These are phyloP conservation scores for Coemansia furcata DNA, from an alignment of 192 early-diverging fungal genomes.

Conservation along the genomic window DNA sequence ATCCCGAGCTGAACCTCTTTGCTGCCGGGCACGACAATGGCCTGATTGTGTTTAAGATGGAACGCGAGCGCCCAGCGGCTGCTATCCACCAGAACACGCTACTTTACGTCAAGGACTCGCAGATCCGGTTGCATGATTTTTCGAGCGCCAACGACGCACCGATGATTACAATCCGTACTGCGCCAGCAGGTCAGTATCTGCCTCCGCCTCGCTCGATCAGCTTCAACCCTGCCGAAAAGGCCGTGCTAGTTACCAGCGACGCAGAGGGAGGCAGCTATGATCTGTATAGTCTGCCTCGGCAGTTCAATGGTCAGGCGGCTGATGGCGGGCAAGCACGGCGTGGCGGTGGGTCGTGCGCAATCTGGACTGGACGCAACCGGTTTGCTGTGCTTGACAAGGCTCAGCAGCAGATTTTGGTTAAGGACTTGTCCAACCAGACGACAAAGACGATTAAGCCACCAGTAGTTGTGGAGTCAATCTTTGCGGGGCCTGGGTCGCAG, in stretches of 20 bases:
- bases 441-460: slow-evolving; percentile 89
- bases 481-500: slow-evolving; percentile 82
- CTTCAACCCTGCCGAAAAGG: slow-evolving; percentile 92
- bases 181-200: slow-evolving; percentile 65
- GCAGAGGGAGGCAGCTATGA: slow-evolving; percentile 91
- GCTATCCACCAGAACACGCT: slow-evolving; percentile 80
- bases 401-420: slow-evolving; percentile 80
- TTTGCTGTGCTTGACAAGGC: slow-evolving; percentile 94
- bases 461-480: slow-evolving; percentile 78
- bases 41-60: slow-evolving; percentile 97
- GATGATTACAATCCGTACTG: slow-evolving; percentile 71
- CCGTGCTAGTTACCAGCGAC: slow-evolving; percentile 79
- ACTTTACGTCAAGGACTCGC: slow-evolving; percentile 87
- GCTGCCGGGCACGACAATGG: slow-evolving; percentile 98
- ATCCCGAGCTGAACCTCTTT: slow-evolving; percentile 98
- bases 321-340: slow-evolving; percentile 64
- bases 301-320: slow-evolving; percentile 45
- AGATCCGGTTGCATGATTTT: slow-evolving; percentile 83
- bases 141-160: slow-evolving; percentile 72
- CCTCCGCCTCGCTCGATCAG: slow-evolving; percentile 80
- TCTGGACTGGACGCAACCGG: slow-evolving; percentile 95
- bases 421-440: slow-evolving; percentile 81
- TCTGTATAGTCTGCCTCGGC: slow-evolving; percentile 79
- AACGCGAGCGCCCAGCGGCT: slow-evolving; percentile 93
- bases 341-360: slow-evolving; percentile 76